phyloP scores from a whole-genome alignment of 2,329 filamentous ascomycete species.

The Colletotrichum graminicola region DNA sequence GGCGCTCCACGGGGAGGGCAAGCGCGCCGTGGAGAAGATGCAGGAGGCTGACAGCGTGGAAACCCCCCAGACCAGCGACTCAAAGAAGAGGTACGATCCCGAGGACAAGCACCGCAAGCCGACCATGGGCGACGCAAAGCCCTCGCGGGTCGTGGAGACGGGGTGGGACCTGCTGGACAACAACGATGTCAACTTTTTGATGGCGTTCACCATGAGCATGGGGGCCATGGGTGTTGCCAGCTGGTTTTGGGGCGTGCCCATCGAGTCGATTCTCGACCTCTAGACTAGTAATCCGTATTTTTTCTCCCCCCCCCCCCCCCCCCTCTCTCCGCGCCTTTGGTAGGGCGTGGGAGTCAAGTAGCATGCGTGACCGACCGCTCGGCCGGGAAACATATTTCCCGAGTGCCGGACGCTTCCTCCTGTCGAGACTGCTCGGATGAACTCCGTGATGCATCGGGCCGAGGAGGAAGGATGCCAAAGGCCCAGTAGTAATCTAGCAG shows the following conservation, averaged over 20 bases:
- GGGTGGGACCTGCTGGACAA: constrained; percentile 86
- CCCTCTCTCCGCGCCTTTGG: no score
- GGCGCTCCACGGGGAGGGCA: constrained; percentile 58
- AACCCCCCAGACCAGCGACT: constrained; percentile 53
- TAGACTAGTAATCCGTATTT: constrained; percentile 13
- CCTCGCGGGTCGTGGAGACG: constrained; percentile 74
- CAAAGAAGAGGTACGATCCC: constrained; percentile 60
- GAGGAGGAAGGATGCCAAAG: no score
- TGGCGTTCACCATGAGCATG: constrained; percentile 86
- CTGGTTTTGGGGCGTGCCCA: constrained; percentile 70
- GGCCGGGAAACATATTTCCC: background rate
- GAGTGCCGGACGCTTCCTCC: background rate
- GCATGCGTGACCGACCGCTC: background rate
- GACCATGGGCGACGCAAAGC: constrained; percentile 67
- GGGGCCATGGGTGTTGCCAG: constrained; percentile 77
- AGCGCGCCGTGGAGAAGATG: constrained; percentile 56
- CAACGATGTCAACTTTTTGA: constrained; percentile 93
- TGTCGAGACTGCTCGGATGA: no score
- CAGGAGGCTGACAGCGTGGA: constrained; percentile 45
- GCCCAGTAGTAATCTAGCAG: no score
- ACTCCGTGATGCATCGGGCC: no score
- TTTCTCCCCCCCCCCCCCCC: no score
- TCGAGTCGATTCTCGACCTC: constrained; percentile 54
- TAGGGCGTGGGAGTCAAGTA: background rate
- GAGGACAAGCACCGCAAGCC: constrained; percentile 63